These are phyloP conservation scores for Beauveria sp. DNA, from an alignment of 2,329 filamentous ascomycete species.

Conservation along the genomic window DNA sequence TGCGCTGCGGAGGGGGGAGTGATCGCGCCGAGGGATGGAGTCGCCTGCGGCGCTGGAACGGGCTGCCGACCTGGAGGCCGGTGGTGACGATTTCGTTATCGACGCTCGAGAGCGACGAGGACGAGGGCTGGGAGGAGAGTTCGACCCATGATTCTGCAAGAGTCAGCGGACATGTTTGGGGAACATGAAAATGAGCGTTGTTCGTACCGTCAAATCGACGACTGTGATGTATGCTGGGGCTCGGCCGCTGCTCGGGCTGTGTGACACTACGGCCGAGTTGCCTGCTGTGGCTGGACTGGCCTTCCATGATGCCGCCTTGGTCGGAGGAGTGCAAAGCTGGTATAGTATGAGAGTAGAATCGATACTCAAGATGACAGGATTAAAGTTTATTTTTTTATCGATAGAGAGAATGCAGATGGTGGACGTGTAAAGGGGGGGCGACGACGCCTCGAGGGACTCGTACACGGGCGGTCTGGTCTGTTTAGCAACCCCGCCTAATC, in stretches of 20 bases:
- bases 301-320: slow-evolving; percentile 18
- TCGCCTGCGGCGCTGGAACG: slow-evolving; percentile 54
- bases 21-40: slow-evolving; percentile 25
- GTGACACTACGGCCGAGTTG: slow-evolving; percentile 20
- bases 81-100: slow-evolving; percentile 87
- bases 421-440: background rate
- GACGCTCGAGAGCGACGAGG: slow-evolving; percentile 81
- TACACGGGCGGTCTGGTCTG: slow-evolving; percentile 2
- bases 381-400: background rate
- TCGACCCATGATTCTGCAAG: slow-evolving; percentile 89
- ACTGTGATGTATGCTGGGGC: slow-evolving; percentile 23
- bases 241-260: slow-evolving; percentile 21
- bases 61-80: slow-evolving; percentile 67
- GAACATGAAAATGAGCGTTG: slow-evolving; percentile 16
- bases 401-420: background rate
- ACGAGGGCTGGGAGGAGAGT: slow-evolving; percentile 84
- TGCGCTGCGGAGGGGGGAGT: slow-evolving; percentile 30
- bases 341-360: slow-evolving; percentile 5
- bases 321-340: background rate
- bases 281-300: slow-evolving; percentile 20
- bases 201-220: slow-evolving; percentile 30
- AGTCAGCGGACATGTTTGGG: background rate
- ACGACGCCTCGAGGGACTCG: slow-evolving; percentile 9
- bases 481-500: slow-evolving; percentile 9
- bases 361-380: background rate